These are phyloP conservation scores for Pachysandra terminalis DNA, from an alignment of 164 flowering plant species.

Conservation along the genomic window DNA sequence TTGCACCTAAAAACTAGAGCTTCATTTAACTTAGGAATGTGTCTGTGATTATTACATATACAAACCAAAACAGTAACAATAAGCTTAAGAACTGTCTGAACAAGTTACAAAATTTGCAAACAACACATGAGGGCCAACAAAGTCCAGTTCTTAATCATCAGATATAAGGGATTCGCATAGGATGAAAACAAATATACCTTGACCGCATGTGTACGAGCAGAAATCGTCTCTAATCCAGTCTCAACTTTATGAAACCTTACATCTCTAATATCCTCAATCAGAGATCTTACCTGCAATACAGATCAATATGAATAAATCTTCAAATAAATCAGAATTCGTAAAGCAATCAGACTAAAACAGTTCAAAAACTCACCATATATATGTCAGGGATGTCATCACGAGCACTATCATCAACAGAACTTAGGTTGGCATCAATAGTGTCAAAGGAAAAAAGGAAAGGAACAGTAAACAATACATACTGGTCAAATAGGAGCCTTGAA, in stretches of 20 bases:
- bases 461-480: slow-evolving; percentile 39
- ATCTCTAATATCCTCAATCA: slow-evolving; percentile 79
- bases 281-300: slow-evolving; percentile 67
- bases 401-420: slow-evolving; percentile 47
- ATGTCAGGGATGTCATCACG: slow-evolving; percentile 82
- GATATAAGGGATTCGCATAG: background rate
- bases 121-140: background rate
- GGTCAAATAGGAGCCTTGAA: slow-evolving; percentile 80
- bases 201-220: slow-evolving; percentile 73
- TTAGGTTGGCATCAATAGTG: slow-evolving; percentile 6
- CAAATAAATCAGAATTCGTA: background rate
- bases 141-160: background rate
- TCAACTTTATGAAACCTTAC: slow-evolving; percentile 90
- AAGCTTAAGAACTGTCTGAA: no score
- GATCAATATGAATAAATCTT: background rate
- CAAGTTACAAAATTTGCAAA: background rate
- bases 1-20: no score
- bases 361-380: slow-evolving; percentile 66
- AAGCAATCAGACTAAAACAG: background rate
- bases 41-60: no score
- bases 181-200: slow-evolving; percentile 43
- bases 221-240: slow-evolving; percentile 64
- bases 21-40: no score
- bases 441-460: background rate
- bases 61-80: no score